Evolutionary conservation across 2,329 filamentous ascomycete species (phyloP).

Genomic region (Fusarium sp.): DNA sequence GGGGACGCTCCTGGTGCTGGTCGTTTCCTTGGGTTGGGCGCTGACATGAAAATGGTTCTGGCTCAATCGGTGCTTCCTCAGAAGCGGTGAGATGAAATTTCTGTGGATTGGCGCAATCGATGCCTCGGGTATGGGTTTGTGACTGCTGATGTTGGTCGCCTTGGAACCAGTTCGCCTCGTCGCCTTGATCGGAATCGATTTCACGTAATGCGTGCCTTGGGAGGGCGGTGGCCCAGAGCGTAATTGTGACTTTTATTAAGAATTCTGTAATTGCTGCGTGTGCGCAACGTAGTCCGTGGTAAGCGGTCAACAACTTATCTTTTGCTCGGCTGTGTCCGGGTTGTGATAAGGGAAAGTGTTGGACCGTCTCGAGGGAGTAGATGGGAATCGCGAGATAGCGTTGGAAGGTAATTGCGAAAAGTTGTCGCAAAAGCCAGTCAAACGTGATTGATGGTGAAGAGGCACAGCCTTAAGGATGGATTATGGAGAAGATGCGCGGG

Average conservation of each 20-base stretch:
- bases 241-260: constrained; percentile 10
- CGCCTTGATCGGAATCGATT: neutral
- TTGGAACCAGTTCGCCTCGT: constrained; percentile 13
- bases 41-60: constrained; percentile 51
- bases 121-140: constrained; percentile 29
- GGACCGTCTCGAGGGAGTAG: neutral
- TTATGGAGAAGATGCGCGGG: neutral
- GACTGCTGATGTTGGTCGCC: constrained; percentile 13
- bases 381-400: neutral
- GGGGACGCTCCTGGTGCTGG: constrained; percentile 76
- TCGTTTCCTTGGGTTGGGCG: constrained; percentile 70
- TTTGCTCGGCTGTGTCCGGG: constrained; percentile 4
- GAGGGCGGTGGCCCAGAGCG: neutral
- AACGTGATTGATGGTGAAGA: constrained; percentile 5
- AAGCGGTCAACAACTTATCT: constrained; percentile 9
- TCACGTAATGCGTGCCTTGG: neutral
- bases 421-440: constrained; percentile 15
- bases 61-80: constrained; percentile 12
- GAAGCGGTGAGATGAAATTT: constrained; percentile 15
- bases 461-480: constrained; percentile 19
- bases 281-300: constrained; percentile 16
- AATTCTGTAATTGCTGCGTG: neutral
- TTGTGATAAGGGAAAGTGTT: neutral
- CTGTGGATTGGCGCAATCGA: constrained; percentile 21
- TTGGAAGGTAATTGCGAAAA: neutral